These are phyloP conservation scores for Rhizopogon vinicolor DNA, from an alignment of 768 basidiomycete genomes.

Conservation along the genomic window DNA sequence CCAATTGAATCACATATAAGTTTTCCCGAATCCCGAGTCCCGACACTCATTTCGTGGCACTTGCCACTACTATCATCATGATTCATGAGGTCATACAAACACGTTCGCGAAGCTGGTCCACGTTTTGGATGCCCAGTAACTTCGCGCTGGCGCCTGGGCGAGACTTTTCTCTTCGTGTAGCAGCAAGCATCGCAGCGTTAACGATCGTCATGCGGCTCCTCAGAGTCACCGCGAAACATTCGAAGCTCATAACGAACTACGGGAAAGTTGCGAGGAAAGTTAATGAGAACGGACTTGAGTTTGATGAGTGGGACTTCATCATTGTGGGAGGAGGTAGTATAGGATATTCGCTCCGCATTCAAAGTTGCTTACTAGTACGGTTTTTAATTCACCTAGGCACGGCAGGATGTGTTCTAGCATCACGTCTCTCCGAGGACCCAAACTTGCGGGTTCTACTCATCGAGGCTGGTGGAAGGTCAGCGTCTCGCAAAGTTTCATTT, in stretches of 20 bases:
- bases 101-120: neutral
- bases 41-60: neutral
- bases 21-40: too few species aligned
- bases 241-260: slow-evolving; percentile 10
- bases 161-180: neutral
- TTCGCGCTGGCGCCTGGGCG: neutral
- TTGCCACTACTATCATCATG: neutral
- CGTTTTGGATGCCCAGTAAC: neutral
- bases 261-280: slow-evolving; percentile 6
- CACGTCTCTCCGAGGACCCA: slow-evolving; percentile 35
- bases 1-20: too few species aligned
- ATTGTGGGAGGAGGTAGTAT: slow-evolving; percentile 55
- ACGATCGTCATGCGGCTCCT: slow-evolving; percentile 1
- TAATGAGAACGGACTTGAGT: neutral
- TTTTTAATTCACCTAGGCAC: slow-evolving; percentile 23
- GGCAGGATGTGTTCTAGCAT: slow-evolving; percentile 42
- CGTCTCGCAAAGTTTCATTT: neutral
- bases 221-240: neutral
- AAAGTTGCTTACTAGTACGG: neutral
- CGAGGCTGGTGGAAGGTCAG: slow-evolving; percentile 43
- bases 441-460: slow-evolving; percentile 36
- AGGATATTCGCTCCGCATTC: neutral
- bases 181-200: slow-evolving; percentile 8
- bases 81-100: neutral
- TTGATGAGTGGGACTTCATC: slow-evolving; percentile 44